Percentiles rank a stretch among this genome's conserved stretches.
These are phyloP conservation scores for Russula sp. DNA, from an alignment of 768 basidiomycete species.

Conservation along the genomic window DNA sequence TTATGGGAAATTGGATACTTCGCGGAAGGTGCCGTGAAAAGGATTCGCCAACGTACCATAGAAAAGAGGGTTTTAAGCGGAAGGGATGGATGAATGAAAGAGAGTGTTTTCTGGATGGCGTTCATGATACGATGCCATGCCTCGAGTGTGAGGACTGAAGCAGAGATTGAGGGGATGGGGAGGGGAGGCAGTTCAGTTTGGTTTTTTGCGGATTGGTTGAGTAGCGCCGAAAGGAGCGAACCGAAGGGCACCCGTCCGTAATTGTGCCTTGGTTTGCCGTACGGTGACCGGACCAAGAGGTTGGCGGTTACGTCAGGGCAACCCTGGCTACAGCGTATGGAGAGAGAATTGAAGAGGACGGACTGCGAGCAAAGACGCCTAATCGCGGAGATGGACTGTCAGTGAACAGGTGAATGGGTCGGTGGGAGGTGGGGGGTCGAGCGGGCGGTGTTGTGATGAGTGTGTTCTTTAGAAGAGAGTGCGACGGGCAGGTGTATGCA, in stretches of 20 bases:
- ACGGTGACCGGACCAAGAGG: not conserved
- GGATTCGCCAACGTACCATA: constrained; percentile 3
- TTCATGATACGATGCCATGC: not conserved
- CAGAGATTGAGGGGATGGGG: not conserved
- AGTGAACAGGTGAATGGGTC: not conserved
- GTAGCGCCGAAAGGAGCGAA: constrained; percentile 14
- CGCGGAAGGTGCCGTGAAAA: constrained; percentile 16
- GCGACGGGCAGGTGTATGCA: too few relatives aligned
- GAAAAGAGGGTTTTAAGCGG: constrained; percentile 6
- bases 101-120: not conserved
- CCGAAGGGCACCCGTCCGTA: not conserved
- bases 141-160: not conserved
- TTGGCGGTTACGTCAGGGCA: constrained; percentile 20
- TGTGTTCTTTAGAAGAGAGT: too few relatives aligned
- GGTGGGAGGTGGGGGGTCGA: not conserved
- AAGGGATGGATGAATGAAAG: not conserved
- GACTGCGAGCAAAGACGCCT: not conserved
- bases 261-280: constrained; percentile 8
- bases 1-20: constrained; percentile 7
- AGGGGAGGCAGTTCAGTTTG: constrained; percentile 1
- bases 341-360: not conserved
- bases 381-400: constrained; percentile 3
- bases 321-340: constrained; percentile 3
- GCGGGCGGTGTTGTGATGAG: not conserved
- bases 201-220: not conserved